These are phyloP conservation scores for Obba rivulosa DNA, from an alignment of 768 basidiomycete genomes.

Conservation along the genomic window DNA sequence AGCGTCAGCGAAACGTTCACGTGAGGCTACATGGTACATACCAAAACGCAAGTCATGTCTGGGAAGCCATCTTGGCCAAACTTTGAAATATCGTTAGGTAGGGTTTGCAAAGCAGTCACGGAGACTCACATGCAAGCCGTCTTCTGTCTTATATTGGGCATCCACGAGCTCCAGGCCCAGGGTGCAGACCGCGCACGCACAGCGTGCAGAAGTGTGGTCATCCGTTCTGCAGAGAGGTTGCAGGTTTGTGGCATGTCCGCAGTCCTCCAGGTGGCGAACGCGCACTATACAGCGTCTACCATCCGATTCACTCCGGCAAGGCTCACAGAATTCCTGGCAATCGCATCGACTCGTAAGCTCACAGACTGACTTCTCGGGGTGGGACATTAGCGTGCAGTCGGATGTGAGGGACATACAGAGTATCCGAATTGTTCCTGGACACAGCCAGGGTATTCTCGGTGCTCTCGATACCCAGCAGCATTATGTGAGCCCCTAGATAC, in stretches of 20 bases:
- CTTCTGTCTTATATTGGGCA: conserved; percentile 1
- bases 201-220: conserved; percentile 1
- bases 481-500: too few relatives aligned
- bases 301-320: neutral
- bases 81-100: neutral
- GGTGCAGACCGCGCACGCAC: neutral
- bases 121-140: neutral
- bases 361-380: neutral
- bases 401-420: too few relatives aligned
- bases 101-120: neutral
- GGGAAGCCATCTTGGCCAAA: conserved; percentile 3
- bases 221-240: neutral
- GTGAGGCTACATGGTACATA: neutral
- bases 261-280: neutral
- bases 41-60: conserved; percentile 1
- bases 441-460: too few relatives aligned
- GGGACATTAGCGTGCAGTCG: too few relatives aligned
- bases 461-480: too few relatives aligned
- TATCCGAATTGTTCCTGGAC: too few relatives aligned
- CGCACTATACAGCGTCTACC: neutral
- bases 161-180: neutral
- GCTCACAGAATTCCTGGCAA: neutral
- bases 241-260: neutral
- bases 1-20: neutral
- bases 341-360: neutral